phyloP scores from a whole-genome alignment of 768 basidiomycete species.

The Boletus pseudo-olivaceus region DNA sequence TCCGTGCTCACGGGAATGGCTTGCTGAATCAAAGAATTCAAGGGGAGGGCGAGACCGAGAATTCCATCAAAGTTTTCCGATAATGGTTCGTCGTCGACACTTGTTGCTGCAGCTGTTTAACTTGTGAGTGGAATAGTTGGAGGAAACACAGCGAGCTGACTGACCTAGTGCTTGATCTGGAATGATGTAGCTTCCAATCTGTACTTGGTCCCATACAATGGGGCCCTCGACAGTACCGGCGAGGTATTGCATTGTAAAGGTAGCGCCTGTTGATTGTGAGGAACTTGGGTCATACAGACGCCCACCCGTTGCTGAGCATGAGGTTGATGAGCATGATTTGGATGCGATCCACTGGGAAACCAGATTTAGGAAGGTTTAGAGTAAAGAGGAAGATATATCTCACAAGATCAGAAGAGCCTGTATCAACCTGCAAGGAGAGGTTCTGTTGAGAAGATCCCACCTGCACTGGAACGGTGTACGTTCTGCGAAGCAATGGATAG shows the following conservation, averaged over 20 bases:
- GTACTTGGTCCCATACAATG: slow-evolving; percentile 65
- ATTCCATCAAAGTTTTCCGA: slow-evolving; percentile 58
- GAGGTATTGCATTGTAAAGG: slow-evolving; percentile 57
- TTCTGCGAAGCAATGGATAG: slow-evolving; percentile 35
- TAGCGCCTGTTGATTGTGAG: slow-evolving; percentile 39
- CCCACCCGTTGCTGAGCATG: slow-evolving; percentile 46
- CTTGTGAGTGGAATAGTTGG: neutral
- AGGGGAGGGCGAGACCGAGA: slow-evolving; percentile 72
- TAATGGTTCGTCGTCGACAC: slow-evolving; percentile 56
- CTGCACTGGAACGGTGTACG: slow-evolving; percentile 59
- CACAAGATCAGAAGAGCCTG: slow-evolving; percentile 79
- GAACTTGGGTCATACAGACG: slow-evolving; percentile 54
- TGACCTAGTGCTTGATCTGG: slow-evolving; percentile 67
- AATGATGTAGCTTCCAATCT: slow-evolving; percentile 62
- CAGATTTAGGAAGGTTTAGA: neutral
- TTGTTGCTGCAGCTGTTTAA: slow-evolving; percentile 52
- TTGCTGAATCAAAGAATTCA: slow-evolving; percentile 62
- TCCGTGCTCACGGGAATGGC: slow-evolving; percentile 45
- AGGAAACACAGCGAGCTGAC: slow-evolving; percentile 7
- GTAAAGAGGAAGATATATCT: slow-evolving; percentile 24
- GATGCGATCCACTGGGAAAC: slow-evolving; percentile 68
- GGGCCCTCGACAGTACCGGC: slow-evolving; percentile 57
- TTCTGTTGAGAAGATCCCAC: slow-evolving; percentile 50
- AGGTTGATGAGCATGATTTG: slow-evolving; percentile 52
- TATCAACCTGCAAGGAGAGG: slow-evolving; percentile 70